Base-by-base conservation (phyloP, 192 early-diverging fungal genomes). In the Mortierella antarctica region DNA sequence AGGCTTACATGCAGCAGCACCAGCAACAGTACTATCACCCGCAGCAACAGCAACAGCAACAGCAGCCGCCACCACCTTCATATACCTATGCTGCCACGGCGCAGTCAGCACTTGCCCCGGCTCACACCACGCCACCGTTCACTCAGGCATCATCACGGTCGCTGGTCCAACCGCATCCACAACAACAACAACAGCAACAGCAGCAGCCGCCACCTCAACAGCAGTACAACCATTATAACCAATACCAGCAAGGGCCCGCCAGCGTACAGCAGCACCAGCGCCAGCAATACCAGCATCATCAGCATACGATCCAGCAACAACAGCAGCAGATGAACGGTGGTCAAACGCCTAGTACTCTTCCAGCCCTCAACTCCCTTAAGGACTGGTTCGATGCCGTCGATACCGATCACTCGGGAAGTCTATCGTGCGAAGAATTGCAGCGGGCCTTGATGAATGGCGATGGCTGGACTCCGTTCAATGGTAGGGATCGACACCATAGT, bases 391-490 rank as follows among this genome's bases (percentile, higher is more conserved):
- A 83, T 70, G 73, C 84, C n/a, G 81, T 85, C 31, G 84, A 85
- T 57, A 86, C 73, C 2, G 89, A 92, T 53, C 64, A 80, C 57
- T 85, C 81, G 56, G 89, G 88, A 45, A 70, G 77, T 61, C 80
- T 92, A n/a, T 83, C 85, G 41, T 78, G 87, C 48, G 57, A 74
- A 23, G 89, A 92, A 67, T 84, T 92, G 14, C 88, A 89, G 70
- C 80, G 86, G 49, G 87, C 86, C 13, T 84, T 92, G 8, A 84
- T 88, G 60, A 91, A 89, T 53, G 71, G 79, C 2, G 70, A 87
- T 31, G 91, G 90, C 70, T 90, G 86, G 88, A 89, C 85, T 59
- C 88, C 74, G 8, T 92, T 92, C 85, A 89, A 89, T 80, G 74
- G 76, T 79, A 79, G 15, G 76, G 45, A n/a, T 21, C 6, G 10